phyloP scores from a whole-genome alignment of 805 yeast species.

The Candida sphagnicola region DNA sequence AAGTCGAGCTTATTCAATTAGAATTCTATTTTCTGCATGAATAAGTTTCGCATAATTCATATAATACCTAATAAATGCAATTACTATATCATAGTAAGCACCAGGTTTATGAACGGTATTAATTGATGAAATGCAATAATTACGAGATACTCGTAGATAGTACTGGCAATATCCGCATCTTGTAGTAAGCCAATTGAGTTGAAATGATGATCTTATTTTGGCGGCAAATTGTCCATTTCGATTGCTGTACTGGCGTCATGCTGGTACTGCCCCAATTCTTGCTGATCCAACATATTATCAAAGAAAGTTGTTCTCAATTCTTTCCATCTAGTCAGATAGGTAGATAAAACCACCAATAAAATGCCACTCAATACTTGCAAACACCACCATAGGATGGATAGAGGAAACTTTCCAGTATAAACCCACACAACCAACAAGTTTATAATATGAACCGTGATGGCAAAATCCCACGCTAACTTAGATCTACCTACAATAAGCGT shows the following conservation, averaged over 20 bases:
- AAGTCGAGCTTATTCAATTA: no score
- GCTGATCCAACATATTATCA: slow-evolving; percentile 67
- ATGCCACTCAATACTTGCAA: slow-evolving; percentile 66
- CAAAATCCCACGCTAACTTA: slow-evolving; percentile 94
- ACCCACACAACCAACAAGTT: slow-evolving; percentile 68
- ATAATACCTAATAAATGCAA: no score
- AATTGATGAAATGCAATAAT: not conserved
- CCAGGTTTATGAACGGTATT: not conserved
- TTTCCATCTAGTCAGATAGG: slow-evolving; percentile 89
- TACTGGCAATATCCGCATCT: not conserved
- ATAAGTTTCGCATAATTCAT: no score
- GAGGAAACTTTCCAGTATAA: slow-evolving; percentile 65
- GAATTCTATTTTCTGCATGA: no score
- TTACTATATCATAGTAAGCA: not conserved
- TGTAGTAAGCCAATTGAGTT: not conserved
- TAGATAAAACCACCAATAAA: slow-evolving; percentile 73
- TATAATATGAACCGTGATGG: slow-evolving; percentile 84
- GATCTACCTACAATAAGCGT: slow-evolving; percentile 88
- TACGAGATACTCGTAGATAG: not conserved
- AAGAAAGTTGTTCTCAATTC: slow-evolving; percentile 88
- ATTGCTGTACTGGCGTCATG: slow-evolving; percentile 1
- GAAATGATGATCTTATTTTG: not conserved
- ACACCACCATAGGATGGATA: slow-evolving; percentile 77
- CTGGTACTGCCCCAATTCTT: slow-evolving; percentile 40
- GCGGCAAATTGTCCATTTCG: slow-evolving; percentile 2